Evolutionary conservation across 805 yeast genomes (phyloP).

Genomic region (Lipomyces anomalus): DNA sequence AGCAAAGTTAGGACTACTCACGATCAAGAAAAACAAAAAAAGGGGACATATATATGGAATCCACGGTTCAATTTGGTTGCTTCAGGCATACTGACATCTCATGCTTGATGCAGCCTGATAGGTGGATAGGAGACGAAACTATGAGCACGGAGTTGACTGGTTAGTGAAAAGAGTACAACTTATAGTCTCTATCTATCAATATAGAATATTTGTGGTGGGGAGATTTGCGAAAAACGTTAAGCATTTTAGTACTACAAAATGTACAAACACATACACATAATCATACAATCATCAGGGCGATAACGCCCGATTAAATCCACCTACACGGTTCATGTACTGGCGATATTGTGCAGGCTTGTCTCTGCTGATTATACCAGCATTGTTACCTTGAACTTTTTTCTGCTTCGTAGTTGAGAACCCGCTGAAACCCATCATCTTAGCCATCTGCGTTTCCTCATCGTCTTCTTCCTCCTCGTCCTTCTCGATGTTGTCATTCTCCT

Average conservation of each 20-base stretch:
- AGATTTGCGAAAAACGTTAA: not conserved
- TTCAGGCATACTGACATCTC: slow-evolving; percentile 12
- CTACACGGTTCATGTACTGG: slow-evolving; percentile 38
- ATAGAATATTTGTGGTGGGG: not conserved
- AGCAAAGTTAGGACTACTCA: not conserved
- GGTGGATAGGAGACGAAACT: not conserved
- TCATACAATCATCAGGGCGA: slow-evolving; percentile 27
- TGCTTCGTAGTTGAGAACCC: slow-evolving; percentile 40
- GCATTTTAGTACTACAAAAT: not conserved
- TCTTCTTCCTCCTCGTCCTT: slow-evolving; percentile 15
- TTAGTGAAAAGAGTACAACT: too few relatives aligned
- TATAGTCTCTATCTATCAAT: not conserved
- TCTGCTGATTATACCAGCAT: slow-evolving; percentile 33
- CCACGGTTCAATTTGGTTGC: slow-evolving; percentile 14
- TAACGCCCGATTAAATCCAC: slow-evolving; percentile 35
- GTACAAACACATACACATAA: not conserved
- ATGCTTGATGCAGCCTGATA: not conserved
- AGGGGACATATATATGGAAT: slow-evolving; percentile 22
- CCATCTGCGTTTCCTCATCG: slow-evolving; percentile 28
- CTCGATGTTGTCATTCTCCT: slow-evolving; percentile 8
- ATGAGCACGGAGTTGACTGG: too few relatives aligned
- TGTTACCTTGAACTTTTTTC: slow-evolving; percentile 36
- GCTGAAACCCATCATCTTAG: slow-evolving; percentile 40
- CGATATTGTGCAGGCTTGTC: slow-evolving; percentile 34
- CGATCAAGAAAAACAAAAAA: not conserved